Base-by-base conservation (phyloP, 768 basidiomycete species). In the Serpula lacrymans region DNA sequence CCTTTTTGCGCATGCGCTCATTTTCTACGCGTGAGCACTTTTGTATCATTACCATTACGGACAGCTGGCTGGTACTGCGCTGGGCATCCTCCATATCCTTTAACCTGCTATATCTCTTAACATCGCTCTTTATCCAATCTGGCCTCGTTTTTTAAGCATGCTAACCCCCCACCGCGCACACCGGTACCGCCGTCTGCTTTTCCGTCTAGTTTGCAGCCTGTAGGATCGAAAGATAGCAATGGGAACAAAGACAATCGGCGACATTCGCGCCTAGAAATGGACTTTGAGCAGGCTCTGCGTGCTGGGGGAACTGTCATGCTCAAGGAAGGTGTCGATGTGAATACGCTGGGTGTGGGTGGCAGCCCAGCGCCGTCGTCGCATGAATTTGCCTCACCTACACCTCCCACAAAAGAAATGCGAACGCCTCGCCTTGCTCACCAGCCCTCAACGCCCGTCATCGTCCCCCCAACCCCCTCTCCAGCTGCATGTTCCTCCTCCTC, bases 261-360 rank as follows among this genome's bases (percentile, higher is more conserved):
- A 22, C 59, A 73, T 32, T 89, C 88, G 30, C 77, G 86, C 28
- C 78, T 80, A 23, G 86, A 88, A 64, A 69, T 84, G 55, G 86
- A 88, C 58, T 92, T 92, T 51, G 88, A 91, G 64, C 78, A 81
- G 53, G 88, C 82, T 10, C 60, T 92, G 49, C 72, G 68, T 44
- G 69, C 68, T 9, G 78, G 78, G 29, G 82, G 77, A 17, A 92
- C 89, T 3, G 74, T 88, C 12, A 51, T 75, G 41, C 68, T 91
- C 35, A 76, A 71, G 46, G 86, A 91, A 59, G 80, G 85, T 26
- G 55, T 81, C 32, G 87, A 90, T 62, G 69, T 88, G 36, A 77
- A 74, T 57, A 54, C 73, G 23, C 69, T 91, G 35, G 89, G 87
- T 20, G 55, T 72, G 20, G 77, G 75, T 34, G 68, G 67, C 53